These are phyloP conservation scores for Exophiala viscosa DNA, from an alignment of 2,329 filamentous ascomycete species.

Conservation along the genomic window DNA sequence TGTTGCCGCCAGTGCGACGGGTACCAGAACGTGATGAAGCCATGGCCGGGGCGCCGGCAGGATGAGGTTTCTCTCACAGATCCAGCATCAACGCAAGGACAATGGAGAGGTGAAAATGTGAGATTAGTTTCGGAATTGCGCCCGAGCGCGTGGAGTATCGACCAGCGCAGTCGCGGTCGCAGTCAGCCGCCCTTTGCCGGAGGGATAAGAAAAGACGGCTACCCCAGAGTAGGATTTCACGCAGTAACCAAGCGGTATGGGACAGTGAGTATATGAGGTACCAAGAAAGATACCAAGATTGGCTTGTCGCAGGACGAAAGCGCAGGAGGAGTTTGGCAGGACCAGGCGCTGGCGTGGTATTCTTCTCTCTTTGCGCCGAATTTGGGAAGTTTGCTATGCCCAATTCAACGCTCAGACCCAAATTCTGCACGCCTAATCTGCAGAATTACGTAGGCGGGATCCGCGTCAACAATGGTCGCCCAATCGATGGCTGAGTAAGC, in stretches of 20 bases:
- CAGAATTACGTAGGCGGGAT: not conserved
- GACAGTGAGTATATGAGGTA: no score
- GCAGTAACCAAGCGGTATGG: no score
- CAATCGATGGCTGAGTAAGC: not conserved
- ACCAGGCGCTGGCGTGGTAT: no score
- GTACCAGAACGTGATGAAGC: constrained; percentile 14
- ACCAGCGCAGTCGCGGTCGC: no score
- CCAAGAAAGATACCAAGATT: no score
- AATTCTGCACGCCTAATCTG: not conserved
- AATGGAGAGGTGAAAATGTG: not conserved
- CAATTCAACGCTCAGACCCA: not conserved
- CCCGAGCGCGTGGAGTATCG: no score
- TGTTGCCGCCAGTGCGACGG: constrained; percentile 12
- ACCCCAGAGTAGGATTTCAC: no score
- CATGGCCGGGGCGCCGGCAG: constrained; percentile 5
- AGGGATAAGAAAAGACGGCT: no score
- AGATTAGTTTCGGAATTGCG: not conserved
- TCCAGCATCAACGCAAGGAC: not conserved
- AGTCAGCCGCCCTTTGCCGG: no score
- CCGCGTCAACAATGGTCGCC: not conserved
- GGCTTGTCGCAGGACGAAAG: no score
- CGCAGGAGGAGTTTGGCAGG: no score
- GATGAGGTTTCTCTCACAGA: not conserved
- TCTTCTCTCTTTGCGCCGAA: no score
- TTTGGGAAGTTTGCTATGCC: not conserved